Percentiles rank a stretch among this genome's conserved stretches.
Conservation (phyloP, 31 red algal species). For the Bonnemaisonia californica region DNA sequence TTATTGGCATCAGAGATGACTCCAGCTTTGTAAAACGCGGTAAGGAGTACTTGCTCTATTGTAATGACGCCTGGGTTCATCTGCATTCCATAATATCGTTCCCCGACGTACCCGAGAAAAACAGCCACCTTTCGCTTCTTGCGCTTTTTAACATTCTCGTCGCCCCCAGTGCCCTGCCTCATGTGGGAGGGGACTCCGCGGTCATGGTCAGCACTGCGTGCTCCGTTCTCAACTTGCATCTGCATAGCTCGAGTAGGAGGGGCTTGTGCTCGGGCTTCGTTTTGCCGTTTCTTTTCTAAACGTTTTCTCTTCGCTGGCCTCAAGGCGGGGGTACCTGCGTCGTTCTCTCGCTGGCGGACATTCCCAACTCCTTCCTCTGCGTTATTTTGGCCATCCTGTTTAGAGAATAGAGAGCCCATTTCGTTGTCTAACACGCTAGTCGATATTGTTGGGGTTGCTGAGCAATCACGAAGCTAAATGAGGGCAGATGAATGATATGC, state of each 20-base stretch:
- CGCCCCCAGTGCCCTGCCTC: neutral
- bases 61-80: conserved; percentile 71
- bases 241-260: conserved; percentile 32
- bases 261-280: neutral
- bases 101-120: conserved; percentile 85
- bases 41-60: conserved; percentile 64
- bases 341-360: neutral
- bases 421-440: no score
- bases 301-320: conserved; percentile 9
- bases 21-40: conserved; percentile 67
- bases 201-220: neutral
- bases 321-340: neutral
- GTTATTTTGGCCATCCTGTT: neutral
- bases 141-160: neutral
- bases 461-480: no score
- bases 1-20: conserved; percentile 67
- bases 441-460: no score
- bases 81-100: conserved; percentile 87
- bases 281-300: neutral
- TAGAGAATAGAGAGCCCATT: neutral
- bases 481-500: no score
- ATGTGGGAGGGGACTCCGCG: neutral
- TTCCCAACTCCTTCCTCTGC: neutral
- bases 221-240: no score
- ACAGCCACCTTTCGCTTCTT: conserved; percentile 78